Base-by-base conservation (phyloP, 2,329 filamentous ascomycete genomes). In the Fusarium agapanthi region DNA sequence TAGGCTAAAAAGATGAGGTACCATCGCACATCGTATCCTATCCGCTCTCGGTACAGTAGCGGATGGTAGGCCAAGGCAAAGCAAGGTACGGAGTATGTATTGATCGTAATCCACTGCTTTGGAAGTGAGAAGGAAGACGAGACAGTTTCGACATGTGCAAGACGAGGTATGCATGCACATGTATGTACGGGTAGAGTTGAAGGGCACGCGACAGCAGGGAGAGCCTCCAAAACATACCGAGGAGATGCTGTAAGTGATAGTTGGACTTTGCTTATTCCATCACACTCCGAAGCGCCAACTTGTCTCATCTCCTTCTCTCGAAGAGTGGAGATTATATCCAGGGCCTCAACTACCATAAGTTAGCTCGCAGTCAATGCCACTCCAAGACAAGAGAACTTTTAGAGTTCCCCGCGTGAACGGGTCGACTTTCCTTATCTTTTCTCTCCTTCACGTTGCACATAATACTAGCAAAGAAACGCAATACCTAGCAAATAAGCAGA, bases 31-130 rank as follows among this genome's bases (percentile, higher is more conserved):
- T 63, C 40, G 58, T 41, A 53, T 71, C 44, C 61, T 72, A 67
- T 71, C 70, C 70, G 65, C 61, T 59, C 58, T 71, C 66, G 41
- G 65, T 40, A 69, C 69, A 57, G 59, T 37, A 68, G 41, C 50
- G 48, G n/a, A 56, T 57, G 55, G 45, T 22, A 10, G 20, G 34
- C 24, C 14, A 24, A 30, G 47, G 28, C 45, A 9, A 32, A 30
- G 47, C 30, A 34, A 50, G 47, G 26, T 22, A 47, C n/a, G n/a
- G n/a, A n/a, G n/a, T n/a, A n/a, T n/a, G n/a, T n/a, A n/a, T n/a
- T n/a, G n/a, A n/a, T 28, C 22, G n/a, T 51, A 69, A 65, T 65
- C 69, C 69, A 73, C 55, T 48, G 30, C 53, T 58, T 59, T 43
- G 60, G 70, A 62, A 72, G 60, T 69, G 70, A 72, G 59, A 51